Evolutionary conservation across 805 yeast genomes (phyloP).

Genomic region (Diddensiella caesifluorescens): DNA sequence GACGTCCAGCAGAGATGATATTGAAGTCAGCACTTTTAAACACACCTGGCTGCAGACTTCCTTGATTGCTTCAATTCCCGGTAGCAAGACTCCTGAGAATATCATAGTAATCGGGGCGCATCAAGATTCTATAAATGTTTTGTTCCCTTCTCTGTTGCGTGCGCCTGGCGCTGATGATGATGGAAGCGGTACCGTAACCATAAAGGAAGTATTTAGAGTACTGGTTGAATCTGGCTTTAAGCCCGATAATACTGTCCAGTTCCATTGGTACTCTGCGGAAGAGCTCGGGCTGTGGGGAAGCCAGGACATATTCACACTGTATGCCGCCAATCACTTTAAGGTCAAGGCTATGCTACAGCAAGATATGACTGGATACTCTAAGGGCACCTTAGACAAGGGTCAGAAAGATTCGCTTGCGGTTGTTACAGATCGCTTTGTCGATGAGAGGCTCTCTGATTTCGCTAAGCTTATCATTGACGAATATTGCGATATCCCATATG

Average conservation of each 20-base stretch:
- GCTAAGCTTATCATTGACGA: slow-evolving; percentile 53
- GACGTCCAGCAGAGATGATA: slow-evolving; percentile 31
- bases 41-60: slow-evolving; percentile 82
- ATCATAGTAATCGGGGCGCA: slow-evolving; percentile 81
- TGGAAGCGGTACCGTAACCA: slow-evolving; percentile 81
- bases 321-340: slow-evolving; percentile 40
- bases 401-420: slow-evolving; percentile 71
- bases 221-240: slow-evolving; percentile 42
- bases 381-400: slow-evolving; percentile 44
- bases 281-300: slow-evolving; percentile 91
- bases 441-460: slow-evolving; percentile 50
- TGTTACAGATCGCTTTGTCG: slow-evolving; percentile 65
- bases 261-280: slow-evolving; percentile 94
- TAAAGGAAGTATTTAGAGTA: slow-evolving; percentile 67
- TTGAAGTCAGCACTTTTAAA: slow-evolving; percentile 45
- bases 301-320: slow-evolving; percentile 61
- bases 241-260: slow-evolving; percentile 74
- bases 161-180: slow-evolving; percentile 98
- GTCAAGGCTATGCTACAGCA: slow-evolving; percentile 87
- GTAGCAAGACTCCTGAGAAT: slow-evolving; percentile 37
- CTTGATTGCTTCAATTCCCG: slow-evolving; percentile 53
- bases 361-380: slow-evolving; percentile 86
- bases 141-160: slow-evolving; percentile 59
- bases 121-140: slow-evolving; percentile 73
- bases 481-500: slow-evolving; percentile 64